Evolutionary conservation across 306 rosid genomes (phyloP).

Genomic region (Hylodesmum podocarpum): DNA sequence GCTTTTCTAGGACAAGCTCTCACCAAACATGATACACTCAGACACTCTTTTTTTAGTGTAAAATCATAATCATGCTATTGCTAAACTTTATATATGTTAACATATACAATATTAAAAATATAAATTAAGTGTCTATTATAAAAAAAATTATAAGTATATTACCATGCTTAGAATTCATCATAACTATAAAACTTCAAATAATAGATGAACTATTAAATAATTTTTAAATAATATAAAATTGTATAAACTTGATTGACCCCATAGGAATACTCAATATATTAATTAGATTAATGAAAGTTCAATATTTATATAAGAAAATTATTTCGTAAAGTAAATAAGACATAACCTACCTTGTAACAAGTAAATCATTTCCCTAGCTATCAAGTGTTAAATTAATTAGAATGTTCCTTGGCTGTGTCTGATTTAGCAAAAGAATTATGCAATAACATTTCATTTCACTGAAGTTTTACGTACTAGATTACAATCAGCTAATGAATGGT

Average conservation of each 20-base stretch:
- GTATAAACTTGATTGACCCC: too few species aligned
- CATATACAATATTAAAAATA: not conserved
- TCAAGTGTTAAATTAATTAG: not conserved
- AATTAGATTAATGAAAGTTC: not conserved
- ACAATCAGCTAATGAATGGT: constrained; percentile 44
- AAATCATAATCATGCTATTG: not conserved
- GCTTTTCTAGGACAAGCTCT: constrained; percentile 21
- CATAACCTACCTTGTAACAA: not conserved
- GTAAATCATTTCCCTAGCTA: not conserved
- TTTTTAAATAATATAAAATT: too few species aligned
- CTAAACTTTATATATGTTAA: not conserved
- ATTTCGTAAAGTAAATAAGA: not conserved
- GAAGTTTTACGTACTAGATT: constrained; percentile 36
- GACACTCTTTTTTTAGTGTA: not conserved
- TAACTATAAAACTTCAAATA: too few species aligned
- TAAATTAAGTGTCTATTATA: not conserved
- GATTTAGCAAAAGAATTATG: constrained; percentile 18
- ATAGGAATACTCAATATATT: too few species aligned
- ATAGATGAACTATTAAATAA: too few species aligned
- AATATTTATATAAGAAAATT: not conserved
- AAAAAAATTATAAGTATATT: not conserved
- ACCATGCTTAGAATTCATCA: not conserved
- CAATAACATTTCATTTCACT: constrained; percentile 30
- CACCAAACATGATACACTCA: not conserved
- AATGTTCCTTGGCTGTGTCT: not conserved